Percentiles rank a stretch among this genome's conserved stretches.
phyloP scores from a whole-genome alignment of 805 yeast species.

The Nakazawaea siamensis region DNA sequence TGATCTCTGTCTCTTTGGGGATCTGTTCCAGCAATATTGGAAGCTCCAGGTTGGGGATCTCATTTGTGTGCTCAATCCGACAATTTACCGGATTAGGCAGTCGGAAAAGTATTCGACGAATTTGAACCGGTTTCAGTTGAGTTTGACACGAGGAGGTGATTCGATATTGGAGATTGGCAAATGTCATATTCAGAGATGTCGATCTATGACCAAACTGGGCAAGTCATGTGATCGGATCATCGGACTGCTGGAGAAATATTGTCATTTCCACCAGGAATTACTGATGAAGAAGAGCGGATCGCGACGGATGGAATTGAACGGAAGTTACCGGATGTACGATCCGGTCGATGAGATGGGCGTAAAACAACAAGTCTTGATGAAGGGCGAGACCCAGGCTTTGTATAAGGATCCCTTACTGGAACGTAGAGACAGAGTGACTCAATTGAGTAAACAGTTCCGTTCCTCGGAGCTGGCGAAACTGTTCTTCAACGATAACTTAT shows the following conservation, averaged over 20 bases:
- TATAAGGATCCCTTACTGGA: constrained; percentile 18
- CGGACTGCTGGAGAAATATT: constrained; percentile 44
- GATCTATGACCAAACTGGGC: constrained; percentile 36
- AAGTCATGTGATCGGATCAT: constrained; percentile 53
- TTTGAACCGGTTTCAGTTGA: constrained; percentile 39
- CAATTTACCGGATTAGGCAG: constrained; percentile 29
- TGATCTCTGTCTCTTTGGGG: constrained; percentile 55
- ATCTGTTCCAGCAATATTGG: constrained; percentile 64
- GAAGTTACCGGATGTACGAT: constrained; percentile 47
- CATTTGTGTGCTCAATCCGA: constrained; percentile 70
- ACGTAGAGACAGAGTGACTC: constrained; percentile 14
- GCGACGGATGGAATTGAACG: constrained; percentile 72
- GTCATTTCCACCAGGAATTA: constrained; percentile 66
- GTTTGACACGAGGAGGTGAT: constrained; percentile 40
- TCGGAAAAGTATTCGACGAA: constrained; percentile 18
- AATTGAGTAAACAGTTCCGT: constrained; percentile 25
- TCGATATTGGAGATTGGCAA: constrained; percentile 71
- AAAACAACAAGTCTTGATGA: constrained; percentile 31
- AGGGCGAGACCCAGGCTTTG: constrained; percentile 18
- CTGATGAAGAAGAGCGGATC: constrained; percentile 42
- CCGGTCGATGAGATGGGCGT: constrained; percentile 36
- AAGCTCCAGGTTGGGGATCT: constrained; percentile 69
- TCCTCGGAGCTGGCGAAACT: constrained; percentile 36
- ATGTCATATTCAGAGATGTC: constrained; percentile 62
- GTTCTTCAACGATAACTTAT: constrained; percentile 41